phyloP scores from a whole-genome alignment of 2,329 filamentous ascomycete genomes.

The Thyridium curvatum region DNA sequence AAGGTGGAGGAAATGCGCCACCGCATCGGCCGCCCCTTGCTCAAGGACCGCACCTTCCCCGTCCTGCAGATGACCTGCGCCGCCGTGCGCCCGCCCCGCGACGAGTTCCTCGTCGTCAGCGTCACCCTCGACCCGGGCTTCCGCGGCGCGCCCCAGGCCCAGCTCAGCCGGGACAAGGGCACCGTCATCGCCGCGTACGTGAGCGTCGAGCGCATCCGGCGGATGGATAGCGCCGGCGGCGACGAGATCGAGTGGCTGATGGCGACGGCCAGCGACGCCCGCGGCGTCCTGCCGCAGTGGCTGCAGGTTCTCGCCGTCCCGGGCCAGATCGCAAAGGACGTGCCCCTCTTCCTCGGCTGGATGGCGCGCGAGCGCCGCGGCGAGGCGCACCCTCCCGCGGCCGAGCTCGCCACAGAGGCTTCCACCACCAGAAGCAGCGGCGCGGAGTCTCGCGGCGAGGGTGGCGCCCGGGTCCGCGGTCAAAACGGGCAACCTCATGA shows the following conservation, averaged over 20 bases:
- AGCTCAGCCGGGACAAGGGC: slow-evolving; percentile 32
- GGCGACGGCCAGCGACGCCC: slow-evolving; percentile 68
- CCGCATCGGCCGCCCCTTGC: slow-evolving; percentile 46
- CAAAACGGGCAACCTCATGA: no score
- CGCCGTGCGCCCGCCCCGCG: slow-evolving; percentile 21
- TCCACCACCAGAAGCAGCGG: no score
- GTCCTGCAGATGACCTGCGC: slow-evolving; percentile 55
- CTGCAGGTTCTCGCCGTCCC: slow-evolving; percentile 60
- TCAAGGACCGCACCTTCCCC: slow-evolving; percentile 60
- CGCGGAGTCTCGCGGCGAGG: no score
- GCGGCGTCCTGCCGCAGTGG: slow-evolving; percentile 58
- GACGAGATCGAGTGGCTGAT: slow-evolving; percentile 66
- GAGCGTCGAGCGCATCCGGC: slow-evolving; percentile 56
- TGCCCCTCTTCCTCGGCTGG: slow-evolving; percentile 62
- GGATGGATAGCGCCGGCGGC: slow-evolving; percentile 20
- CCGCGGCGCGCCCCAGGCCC: slow-evolving; percentile 10
- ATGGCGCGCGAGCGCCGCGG: slow-evolving; percentile 35
- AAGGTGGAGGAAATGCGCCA: slow-evolving; percentile 61
- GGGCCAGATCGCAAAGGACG: slow-evolving; percentile 62
- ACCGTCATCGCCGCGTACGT: slow-evolving; percentile 55
- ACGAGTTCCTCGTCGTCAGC: slow-evolving; percentile 51
- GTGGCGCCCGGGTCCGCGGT: no score
- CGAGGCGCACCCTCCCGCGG: no score
- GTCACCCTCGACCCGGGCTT: slow-evolving; percentile 36
- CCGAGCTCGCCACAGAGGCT: no score